A percentile compares a stretch with the other conserved stretches of the same genome.
Evolutionary conservation across 768 basidiomycete genomes (phyloP).

Genomic region (Amanita thiersii): DNA sequence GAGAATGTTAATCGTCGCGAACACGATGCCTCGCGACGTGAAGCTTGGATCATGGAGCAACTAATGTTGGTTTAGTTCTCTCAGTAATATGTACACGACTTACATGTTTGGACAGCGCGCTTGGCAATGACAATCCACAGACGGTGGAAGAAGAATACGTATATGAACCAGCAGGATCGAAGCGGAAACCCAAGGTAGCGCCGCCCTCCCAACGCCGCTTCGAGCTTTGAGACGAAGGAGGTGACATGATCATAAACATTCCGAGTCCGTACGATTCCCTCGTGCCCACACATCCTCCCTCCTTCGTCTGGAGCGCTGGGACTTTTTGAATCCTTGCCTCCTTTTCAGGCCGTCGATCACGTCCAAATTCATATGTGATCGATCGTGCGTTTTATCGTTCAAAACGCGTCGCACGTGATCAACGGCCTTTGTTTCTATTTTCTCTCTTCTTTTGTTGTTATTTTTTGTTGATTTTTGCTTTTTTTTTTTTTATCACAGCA

Average conservation of each 20-base stretch:
- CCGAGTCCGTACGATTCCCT: constrained; percentile 66
- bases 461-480: constrained; percentile 22
- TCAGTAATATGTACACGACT: neutral
- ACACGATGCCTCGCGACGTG: constrained; percentile 80
- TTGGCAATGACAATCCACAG: constrained; percentile 61
- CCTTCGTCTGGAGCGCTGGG: constrained; percentile 92
- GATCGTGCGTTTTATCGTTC: constrained; percentile 28
- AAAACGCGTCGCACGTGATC: constrained; percentile 36
- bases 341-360: constrained; percentile 39
- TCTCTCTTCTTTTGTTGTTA: neutral
- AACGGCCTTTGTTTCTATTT: constrained; percentile 18
- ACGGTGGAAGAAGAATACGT: constrained; percentile 73
- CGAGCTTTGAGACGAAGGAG: constrained; percentile 95
- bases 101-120: constrained; percentile 32
- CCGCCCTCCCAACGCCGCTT: constrained; percentile 79
- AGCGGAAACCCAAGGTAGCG: constrained; percentile 89
- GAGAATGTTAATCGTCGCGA: constrained; percentile 80
- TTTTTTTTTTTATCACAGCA: constrained; percentile 23
- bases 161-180: constrained; percentile 61
- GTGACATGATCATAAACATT: constrained; percentile 43
- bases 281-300: constrained; percentile 42
- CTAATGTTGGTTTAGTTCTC: constrained; percentile 52
- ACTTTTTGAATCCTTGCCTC: constrained; percentile 71
- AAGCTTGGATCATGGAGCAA: constrained; percentile 91
- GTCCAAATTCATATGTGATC: constrained; percentile 22